A percentile compares a stretch with the other conserved stretches of the same genome.
phyloP scores from a whole-genome alignment of 257 asterid genomes.

The Thymus mandschuricus region DNA sequence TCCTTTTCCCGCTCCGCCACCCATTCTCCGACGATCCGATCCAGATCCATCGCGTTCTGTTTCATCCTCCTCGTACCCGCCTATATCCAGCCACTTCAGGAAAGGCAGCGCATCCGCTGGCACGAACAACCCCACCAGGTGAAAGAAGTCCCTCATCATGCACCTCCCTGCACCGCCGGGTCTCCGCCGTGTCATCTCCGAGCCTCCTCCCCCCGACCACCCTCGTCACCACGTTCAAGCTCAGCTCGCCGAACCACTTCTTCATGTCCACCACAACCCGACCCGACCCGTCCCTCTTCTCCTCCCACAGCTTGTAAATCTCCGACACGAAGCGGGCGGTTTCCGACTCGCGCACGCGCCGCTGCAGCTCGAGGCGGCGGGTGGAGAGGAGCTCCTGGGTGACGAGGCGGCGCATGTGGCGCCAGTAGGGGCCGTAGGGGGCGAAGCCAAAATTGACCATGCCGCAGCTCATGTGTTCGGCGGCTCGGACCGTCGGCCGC shows the following conservation, averaged over 20 bases:
- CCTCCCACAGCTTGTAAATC: constrained; percentile 36
- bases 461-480: constrained; percentile 28
- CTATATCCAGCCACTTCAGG: constrained; percentile 47
- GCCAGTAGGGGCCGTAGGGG: constrained; percentile 42
- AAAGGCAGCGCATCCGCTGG: constrained; percentile 40
- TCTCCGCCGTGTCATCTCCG: constrained; percentile 24
- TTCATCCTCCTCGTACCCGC: constrained; percentile 50
- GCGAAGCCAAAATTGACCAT: constrained; percentile 39
- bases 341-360: constrained; percentile 31
- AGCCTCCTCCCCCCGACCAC: constrained; percentile 44
- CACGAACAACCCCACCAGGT: constrained; percentile 35
- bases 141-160: constrained; percentile 38
- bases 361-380: constrained; percentile 38
- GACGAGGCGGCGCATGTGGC: constrained; percentile 34
- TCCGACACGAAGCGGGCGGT: not conserved
- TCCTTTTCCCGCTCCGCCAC: constrained; percentile 32
- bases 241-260: constrained; percentile 43
- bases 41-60: constrained; percentile 34
- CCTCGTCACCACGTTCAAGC: constrained; percentile 32
- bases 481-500: constrained; percentile 30
- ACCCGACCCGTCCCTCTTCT: constrained; percentile 25
- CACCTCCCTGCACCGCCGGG: constrained; percentile 38
- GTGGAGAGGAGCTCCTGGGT: constrained; percentile 36
- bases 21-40: constrained; percentile 36
- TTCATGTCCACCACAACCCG: constrained; percentile 34